Base-by-base conservation (phyloP, 2,329 filamentous ascomycete species). In the Fusarium drepaniforme region DNA sequence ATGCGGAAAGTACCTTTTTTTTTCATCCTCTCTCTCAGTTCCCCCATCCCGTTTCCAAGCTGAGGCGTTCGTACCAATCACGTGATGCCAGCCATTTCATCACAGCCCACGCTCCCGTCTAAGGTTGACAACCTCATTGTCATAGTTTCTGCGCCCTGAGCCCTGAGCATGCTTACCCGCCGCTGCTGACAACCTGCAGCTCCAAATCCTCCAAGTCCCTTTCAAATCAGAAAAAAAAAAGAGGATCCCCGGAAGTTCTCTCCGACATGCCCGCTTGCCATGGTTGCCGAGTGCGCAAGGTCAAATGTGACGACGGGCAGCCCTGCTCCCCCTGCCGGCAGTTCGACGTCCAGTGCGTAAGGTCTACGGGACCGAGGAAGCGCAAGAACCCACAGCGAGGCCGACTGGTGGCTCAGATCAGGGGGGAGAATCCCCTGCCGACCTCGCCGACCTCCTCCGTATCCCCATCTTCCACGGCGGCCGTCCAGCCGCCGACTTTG, bases 271-370 rank as follows among this genome's bases (percentile, higher is more conserved):
- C 72, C 42, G 77, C 77, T 35, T 78, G 77, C 18, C 76, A 78
- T 65, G 70, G 73, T 56, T 78, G 77, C 56, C 77, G 77, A 49
- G 68, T 78, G 37, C 76, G 77, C 58, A 78, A 78, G 72, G 77
- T 78, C 60, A 77, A 72, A 57, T 78, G 77, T 68, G 76, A 78
- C 61, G 75, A 78, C 38, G 71, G 65, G 18, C 64, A 75, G 23
- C 77, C 77, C 42, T 78, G 77, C 59, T 70, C 69, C 33, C 73
- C 74, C 38, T 78, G 77, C 28, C 66, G 66, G 25, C 73, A 77
- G 33, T 73, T 76, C 56, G 66, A 71, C 58, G 64, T 78, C 40
- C 67, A 72, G 40, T 77, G 75, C 74, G 65, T 77, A 57, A 73
- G 69, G 63, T 68, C 74, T 18, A 64, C 69, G 35, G 66, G 69